Evolutionary conservation across 345 rosid species (phyloP), one percentile per base, ranked within the genome.

Genomic region (Angophora floribunda): DNA sequence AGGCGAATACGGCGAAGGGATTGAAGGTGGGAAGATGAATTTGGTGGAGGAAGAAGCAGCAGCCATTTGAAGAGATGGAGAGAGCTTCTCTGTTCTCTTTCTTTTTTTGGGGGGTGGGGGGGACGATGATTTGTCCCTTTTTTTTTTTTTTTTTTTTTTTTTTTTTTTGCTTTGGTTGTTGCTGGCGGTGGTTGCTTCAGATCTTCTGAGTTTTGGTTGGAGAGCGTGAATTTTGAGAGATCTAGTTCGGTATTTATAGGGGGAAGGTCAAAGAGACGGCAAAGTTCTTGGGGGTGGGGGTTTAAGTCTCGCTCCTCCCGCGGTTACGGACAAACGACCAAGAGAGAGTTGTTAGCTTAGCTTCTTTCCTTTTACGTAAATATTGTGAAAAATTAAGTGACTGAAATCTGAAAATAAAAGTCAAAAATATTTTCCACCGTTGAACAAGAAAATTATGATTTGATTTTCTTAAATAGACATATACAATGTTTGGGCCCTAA

Each of bases 401-500:
- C 24, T 22, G 61, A 55, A 55, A 55, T 55, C 5, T 2, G 22
- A 55, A 55, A 21, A 21, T 47, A 36, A 55, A 55, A 55, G 59
- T 3, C 1, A 55, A 55, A 55, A 55, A 22, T 55, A 22, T 4
- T 55, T 55, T 22, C 41, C 41, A 36, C 41, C 41, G 4, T 36
- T 4, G 3, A 36, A 36, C 41, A 36, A 22, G 22, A 55, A 55
- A 52, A 7, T 16, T 52, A 52, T 9, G 28, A 55, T 55, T 1
- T 21, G 61, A 55, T 55, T 8, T 4, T 5, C 21, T 12, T 55
- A 55, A 7, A 55, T 9, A 0, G 0, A 0, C 0, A 55, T 55
- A 0, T 2, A 22, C 19, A 36, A 36, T 7, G 19, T 55, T 55
- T 0, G 7, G 5, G 0, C 59, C 19, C 4, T 55, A 55, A 55